These are phyloP conservation scores for Gonium pectorale DNA, from an alignment of 139 green algal species.

Conservation along the genomic window DNA sequence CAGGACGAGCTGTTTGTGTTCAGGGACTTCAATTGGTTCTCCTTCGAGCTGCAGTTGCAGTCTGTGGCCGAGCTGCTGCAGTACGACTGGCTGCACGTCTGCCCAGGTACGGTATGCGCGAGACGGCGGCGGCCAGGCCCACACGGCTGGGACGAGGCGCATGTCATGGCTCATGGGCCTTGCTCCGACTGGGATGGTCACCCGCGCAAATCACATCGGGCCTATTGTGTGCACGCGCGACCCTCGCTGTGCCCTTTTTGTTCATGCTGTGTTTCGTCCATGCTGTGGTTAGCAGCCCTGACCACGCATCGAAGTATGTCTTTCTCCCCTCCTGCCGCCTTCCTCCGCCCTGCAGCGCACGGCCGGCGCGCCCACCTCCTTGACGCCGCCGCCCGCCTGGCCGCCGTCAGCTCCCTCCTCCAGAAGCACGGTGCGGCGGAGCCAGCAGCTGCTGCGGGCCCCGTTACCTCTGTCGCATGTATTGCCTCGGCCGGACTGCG, in stretches of 20 bases:
- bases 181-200: background rate
- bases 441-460: too few species aligned
- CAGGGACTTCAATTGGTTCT: slow-evolving; percentile 60
- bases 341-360: slow-evolving; percentile 32
- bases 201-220: background rate
- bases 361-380: slow-evolving; percentile 44
- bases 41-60: slow-evolving; percentile 68
- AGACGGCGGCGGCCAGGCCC: background rate
- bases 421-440: too few species aligned
- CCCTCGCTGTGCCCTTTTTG: background rate
- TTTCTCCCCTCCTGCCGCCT: too few species aligned
- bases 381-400: slow-evolving; percentile 50
- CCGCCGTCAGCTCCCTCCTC: slow-evolving; percentile 51
- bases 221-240: background rate
- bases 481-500: too few species aligned
- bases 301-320: too few species aligned
- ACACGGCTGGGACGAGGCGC: too few species aligned
- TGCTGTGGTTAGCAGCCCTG: too few species aligned
- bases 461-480: too few species aligned
- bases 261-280: too few species aligned
- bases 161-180: too few species aligned
- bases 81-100: slow-evolving; percentile 76
- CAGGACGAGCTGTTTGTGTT: slow-evolving; percentile 50
- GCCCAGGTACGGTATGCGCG: slow-evolving; percentile 59
- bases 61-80: slow-evolving; percentile 67